A percentile compares a stretch with the other conserved stretches of the same genome.
These are phyloP conservation scores for Irpex sp. DNA, from an alignment of 1,284 basidiomycete genomes.

Conservation along the genomic window DNA sequence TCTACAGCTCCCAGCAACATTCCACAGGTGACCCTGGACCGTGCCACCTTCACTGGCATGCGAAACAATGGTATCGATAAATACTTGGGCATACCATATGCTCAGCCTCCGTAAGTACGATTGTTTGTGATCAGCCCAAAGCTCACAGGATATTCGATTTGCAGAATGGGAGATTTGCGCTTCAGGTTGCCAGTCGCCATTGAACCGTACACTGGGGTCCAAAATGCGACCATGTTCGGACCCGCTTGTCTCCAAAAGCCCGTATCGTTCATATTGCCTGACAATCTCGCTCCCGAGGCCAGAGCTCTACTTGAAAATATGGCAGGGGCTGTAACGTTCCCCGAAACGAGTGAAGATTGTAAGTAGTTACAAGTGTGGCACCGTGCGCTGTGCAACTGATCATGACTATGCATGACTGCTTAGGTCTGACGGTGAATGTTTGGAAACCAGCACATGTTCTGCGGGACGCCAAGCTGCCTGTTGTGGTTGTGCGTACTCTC, in stretches of 20 bases:
- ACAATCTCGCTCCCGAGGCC: not conserved
- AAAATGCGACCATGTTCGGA: not conserved
- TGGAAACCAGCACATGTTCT: slow-evolving; percentile 39
- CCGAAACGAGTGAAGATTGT: slow-evolving; percentile 2
- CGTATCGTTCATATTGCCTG: not conserved
- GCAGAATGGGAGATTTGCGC: not conserved
- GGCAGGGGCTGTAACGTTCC: not conserved
- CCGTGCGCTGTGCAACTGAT: not conserved
- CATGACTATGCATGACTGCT: not conserved
- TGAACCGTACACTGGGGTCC: slow-evolving; percentile 2
- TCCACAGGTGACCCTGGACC: not conserved
- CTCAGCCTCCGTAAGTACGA: not conserved
- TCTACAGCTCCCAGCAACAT: not conserved
- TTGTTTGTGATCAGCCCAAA: not conserved
- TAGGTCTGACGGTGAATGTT: slow-evolving; percentile 57
- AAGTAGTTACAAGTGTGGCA: not conserved
- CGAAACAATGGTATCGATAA: not conserved
- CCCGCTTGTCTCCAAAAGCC: not conserved
- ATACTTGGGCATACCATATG: not conserved
- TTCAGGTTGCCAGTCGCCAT: not conserved
- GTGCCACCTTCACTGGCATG: not conserved
- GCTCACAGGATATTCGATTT: not conserved
- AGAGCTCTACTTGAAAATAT: not conserved
- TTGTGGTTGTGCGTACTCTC: slow-evolving; percentile 42
- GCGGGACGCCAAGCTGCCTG: slow-evolving; percentile 43